Conservation (phyloP, 2,329 filamentous ascomycete genomes). For the Cladophialophora yegresii region DNA sequence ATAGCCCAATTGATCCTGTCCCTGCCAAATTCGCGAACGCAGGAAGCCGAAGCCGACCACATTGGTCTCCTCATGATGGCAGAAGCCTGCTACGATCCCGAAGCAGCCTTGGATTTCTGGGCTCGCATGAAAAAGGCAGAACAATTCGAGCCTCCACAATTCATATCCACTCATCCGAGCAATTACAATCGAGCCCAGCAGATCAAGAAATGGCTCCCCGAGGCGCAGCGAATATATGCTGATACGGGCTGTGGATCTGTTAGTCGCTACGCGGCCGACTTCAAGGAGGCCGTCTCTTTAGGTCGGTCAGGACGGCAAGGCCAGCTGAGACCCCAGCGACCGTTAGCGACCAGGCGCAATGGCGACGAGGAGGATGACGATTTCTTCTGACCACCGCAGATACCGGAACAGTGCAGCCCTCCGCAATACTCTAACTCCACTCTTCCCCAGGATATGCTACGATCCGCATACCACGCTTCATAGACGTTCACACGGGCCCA, state of each 20-base stretch:
- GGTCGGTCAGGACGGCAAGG: constrained; percentile 4
- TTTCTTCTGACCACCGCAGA: constrained; percentile 16
- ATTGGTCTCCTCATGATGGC: constrained; percentile 66
- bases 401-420: background rate
- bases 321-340: constrained; percentile 9
- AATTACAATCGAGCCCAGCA: constrained; percentile 58
- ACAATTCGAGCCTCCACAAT: constrained; percentile 52
- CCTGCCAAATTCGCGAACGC: constrained; percentile 58
- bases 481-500: background rate
- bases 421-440: background rate
- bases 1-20: constrained; percentile 54
- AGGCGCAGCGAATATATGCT: constrained; percentile 45
- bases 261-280: constrained; percentile 25
- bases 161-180: constrained; percentile 62
- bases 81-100: constrained; percentile 61
- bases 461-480: background rate
- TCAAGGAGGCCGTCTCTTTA: constrained; percentile 22
- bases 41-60: constrained; percentile 64
- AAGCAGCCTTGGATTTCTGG: constrained; percentile 58
- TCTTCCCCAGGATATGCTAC: background rate
- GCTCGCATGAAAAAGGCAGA: constrained; percentile 54
- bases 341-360: background rate
- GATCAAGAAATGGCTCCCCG: constrained; percentile 54
- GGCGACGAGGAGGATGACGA: constrained; percentile 26
- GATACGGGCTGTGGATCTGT: constrained; percentile 44